Conservation (phyloP, 345 rosid species). For the Hibiscus tridactylites region DNA sequence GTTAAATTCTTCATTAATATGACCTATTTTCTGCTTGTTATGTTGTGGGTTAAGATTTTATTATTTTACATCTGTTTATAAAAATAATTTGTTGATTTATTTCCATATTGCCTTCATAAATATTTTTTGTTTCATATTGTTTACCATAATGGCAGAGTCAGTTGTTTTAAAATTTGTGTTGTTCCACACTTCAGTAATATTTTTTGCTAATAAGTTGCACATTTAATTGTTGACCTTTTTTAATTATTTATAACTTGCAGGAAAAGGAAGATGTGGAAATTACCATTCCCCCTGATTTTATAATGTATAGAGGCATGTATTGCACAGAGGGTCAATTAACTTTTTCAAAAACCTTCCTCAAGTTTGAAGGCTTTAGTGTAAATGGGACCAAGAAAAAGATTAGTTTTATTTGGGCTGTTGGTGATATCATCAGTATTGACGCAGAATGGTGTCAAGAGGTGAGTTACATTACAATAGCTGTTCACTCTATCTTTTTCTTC, state of each 20-base stretch:
- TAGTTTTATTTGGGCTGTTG: conserved; percentile 38
- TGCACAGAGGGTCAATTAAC: conserved; percentile 38
- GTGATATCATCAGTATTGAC: conserved; percentile 40
- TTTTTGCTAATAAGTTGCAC: not conserved
- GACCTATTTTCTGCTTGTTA: not conserved
- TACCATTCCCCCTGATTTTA: conserved; percentile 41
- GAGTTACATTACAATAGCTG: conserved; percentile 16
- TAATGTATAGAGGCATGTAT: conserved; percentile 31
- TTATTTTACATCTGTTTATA: not conserved
- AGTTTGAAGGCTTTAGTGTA: conserved; percentile 32
- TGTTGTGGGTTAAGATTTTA: not conserved
- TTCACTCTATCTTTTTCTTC: conserved; percentile 4
- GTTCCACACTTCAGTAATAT: not conserved
- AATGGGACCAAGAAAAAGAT: conserved; percentile 31
- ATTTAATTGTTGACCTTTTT: not conserved
- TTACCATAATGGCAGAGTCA: not conserved
- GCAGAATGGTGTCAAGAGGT: conserved; percentile 49
- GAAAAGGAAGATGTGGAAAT: conserved; percentile 27
- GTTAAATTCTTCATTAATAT: not conserved
- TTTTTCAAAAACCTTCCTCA: conserved; percentile 43
- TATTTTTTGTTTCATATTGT: not conserved
- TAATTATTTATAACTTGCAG: conserved; percentile 29
- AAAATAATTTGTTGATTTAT: not conserved
- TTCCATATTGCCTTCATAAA: not conserved
- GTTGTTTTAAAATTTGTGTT: not conserved